phyloP scores from a whole-genome alignment of 345 rosid genomes.

The Ceriops zippeliana region DNA sequence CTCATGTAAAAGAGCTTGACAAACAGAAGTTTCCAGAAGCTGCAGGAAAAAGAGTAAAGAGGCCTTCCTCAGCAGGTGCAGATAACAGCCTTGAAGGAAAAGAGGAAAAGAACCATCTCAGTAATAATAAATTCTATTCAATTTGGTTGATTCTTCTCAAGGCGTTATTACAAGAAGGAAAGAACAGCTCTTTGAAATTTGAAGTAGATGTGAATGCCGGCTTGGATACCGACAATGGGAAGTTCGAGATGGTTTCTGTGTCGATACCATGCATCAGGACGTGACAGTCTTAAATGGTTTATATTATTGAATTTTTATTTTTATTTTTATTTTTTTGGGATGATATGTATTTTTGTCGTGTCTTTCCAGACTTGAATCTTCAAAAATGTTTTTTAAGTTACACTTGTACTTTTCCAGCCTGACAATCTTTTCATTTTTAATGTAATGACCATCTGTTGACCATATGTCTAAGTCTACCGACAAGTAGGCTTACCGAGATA shows the following conservation, averaged over 20 bases:
- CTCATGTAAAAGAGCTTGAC: not conserved
- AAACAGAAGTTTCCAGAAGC: not conserved
- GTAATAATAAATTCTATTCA: slow-evolving; percentile 25
- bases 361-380: too few species aligned
- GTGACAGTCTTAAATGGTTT: not conserved
- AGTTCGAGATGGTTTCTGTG: slow-evolving; percentile 36
- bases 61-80: slow-evolving; percentile 12
- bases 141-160: slow-evolving; percentile 42
- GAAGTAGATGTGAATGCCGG: slow-evolving; percentile 31
- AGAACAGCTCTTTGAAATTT: slow-evolving; percentile 44
- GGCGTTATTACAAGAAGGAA: slow-evolving; percentile 33
- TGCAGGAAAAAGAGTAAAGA: not conserved
- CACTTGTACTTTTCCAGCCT: too few species aligned
- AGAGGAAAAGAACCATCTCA: slow-evolving; percentile 6
- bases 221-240: slow-evolving; percentile 33
- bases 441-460: too few species aligned
- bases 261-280: slow-evolving; percentile 33
- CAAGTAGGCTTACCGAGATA: too few species aligned
- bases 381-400: too few species aligned
- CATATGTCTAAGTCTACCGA: too few species aligned
- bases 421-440: too few species aligned
- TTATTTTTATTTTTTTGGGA: too few species aligned
- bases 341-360: too few species aligned
- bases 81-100: not conserved
- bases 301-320: too few species aligned